Evolutionary conservation across 441 rosid species (phyloP), one percentile per base, ranked within the genome.

Genomic region (California macrophylla): DNA sequence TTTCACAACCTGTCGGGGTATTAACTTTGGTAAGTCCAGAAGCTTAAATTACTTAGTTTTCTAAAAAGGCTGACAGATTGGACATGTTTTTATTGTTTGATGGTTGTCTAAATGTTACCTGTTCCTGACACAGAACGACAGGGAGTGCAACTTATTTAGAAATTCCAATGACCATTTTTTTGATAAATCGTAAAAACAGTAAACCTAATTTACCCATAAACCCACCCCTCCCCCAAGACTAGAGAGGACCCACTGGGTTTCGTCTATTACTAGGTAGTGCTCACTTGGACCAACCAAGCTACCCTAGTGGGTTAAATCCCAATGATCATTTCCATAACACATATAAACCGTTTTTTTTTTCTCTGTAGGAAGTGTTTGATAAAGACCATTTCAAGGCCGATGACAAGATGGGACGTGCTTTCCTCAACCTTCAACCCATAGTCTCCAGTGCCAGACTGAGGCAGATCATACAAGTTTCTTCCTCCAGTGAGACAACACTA

Each of bases 321-420:
- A 40, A 38, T 38, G 15, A 38, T 38, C 13, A 38, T 38, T 8
- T 38, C 45, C 45, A 38, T 38, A 4, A 10, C 52, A 15, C 16
- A n/a, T 4, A 45, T 15, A 20, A 38, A 28, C 24, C 50, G 9
- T 10, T 18, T 9, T 61, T 30, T 40, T 40, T 4, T 45, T 50
- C 2, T 66, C n/a, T 23, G 40, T 87, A 94, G 98, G 96, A 94
- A 87, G 98, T 94, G 70, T 94, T 87, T 66, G 99, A 94, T 66
- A 94, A 87, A 77, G 99, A 94, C 76, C 87, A 87, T 64, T 94
- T 94, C 88, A 94, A 92, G 82, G 74, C 93, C 8, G 99, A 94
- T 78, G 99, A 94, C 76, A 90, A 94, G 79, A 94, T 94, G 99
- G 99, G 99, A 20, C 86, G 83, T 66, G 99, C 99, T 62, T 67